These are phyloP conservation scores for Fusarium sp. DNA, from an alignment of 2,329 filamentous ascomycete species.

Conservation along the genomic window DNA sequence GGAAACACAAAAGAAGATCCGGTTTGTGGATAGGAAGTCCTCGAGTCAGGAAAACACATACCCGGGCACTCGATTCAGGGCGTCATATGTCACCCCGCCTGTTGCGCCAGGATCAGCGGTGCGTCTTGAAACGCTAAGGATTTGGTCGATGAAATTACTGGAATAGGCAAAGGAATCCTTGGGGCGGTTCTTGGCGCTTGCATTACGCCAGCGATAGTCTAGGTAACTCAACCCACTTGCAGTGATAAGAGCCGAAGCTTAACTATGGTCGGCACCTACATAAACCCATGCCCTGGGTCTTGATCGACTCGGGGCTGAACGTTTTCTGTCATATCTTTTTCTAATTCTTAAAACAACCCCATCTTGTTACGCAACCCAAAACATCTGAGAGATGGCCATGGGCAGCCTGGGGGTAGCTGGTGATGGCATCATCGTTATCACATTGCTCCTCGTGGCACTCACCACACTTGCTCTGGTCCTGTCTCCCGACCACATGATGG, in stretches of 20 bases:
- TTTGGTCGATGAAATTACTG: constrained; percentile 1
- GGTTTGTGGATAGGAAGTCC: neutral
- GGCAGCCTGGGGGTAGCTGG: neutral
- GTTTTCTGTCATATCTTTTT: neutral
- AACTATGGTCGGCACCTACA: neutral
- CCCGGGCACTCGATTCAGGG: neutral
- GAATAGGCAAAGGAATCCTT: neutral
- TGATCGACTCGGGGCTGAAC: neutral
- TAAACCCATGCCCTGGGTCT: neutral
- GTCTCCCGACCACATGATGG: neutral
- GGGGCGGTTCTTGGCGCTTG: neutral
- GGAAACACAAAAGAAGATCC: neutral
- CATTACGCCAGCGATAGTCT: neutral
- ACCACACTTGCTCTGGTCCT: neutral
- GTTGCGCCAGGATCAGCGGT: neutral
- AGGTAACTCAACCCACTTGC: neutral
- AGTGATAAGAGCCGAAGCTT: neutral
- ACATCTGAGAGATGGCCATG: neutral
- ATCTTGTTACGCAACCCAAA: neutral
- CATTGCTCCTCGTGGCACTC: neutral
- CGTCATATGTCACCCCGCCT: neutral
- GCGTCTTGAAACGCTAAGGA: neutral
- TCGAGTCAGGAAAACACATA: neutral
- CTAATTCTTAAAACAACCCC: neutral
- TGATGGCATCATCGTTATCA: neutral